phyloP scores from a whole-genome alignment of 306 rosid species.

The Oemleria cerasiformis region DNA sequence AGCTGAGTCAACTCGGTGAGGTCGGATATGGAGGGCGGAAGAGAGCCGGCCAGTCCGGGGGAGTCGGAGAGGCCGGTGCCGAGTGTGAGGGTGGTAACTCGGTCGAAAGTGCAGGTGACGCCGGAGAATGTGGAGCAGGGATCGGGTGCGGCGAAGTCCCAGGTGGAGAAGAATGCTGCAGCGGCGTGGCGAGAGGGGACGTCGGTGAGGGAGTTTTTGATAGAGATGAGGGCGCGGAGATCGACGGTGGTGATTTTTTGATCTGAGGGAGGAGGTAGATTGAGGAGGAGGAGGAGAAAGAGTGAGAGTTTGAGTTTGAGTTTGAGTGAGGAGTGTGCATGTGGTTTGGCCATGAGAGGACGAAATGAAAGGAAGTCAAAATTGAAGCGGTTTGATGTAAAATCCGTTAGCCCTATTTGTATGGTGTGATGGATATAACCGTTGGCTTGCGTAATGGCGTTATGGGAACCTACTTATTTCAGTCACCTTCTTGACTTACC shows the following conservation, averaged over 20 bases:
- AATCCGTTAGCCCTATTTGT: background rate
- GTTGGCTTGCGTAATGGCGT: background rate
- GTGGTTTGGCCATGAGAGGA: background rate
- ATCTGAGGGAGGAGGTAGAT: constrained; percentile 22
- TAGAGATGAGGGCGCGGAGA: constrained; percentile 52
- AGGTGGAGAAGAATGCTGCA: constrained; percentile 58
- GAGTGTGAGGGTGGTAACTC: constrained; percentile 59
- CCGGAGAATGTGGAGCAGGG: constrained; percentile 82
- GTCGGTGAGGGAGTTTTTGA: constrained; percentile 55
- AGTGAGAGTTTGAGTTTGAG: background rate
- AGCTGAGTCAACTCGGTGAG: constrained; percentile 71
- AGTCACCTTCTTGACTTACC: background rate
- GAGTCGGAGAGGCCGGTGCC: constrained; percentile 47
- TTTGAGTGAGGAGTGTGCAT: background rate
- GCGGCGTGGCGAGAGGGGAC: constrained; percentile 32
- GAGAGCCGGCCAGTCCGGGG: constrained; percentile 53
- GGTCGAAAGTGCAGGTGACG: constrained; percentile 44
- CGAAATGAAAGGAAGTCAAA: background rate
- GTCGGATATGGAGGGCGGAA: constrained; percentile 38
- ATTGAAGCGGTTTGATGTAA: background rate
- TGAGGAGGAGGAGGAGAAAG: constrained; percentile 6
- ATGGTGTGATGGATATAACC: background rate
- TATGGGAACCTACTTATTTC: background rate
- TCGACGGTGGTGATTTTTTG: constrained; percentile 33
- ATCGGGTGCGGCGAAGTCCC: constrained; percentile 61